A percentile compares a stretch with the other conserved stretches of the same genome.
These are phyloP conservation scores for Sphaerulina musiva DNA, from an alignment of 2,329 filamentous ascomycete genomes.

Conservation along the genomic window DNA sequence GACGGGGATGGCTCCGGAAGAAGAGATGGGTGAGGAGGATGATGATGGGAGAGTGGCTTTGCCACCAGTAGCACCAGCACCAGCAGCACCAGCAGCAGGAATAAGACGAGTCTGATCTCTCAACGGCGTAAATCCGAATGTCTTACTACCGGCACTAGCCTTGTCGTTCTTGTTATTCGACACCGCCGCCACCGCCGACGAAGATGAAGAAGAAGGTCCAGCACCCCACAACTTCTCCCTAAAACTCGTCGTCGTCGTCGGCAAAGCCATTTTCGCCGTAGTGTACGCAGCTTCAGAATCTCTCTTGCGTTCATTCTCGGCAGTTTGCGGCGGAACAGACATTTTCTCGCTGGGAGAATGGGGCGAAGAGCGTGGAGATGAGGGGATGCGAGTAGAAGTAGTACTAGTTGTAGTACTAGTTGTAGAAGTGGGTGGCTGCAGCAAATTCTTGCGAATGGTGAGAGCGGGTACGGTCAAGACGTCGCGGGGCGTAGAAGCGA, in stretches of 20 bases:
- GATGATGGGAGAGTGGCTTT: background rate
- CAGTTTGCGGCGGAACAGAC: constrained; percentile 1
- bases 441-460: constrained; percentile 1
- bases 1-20: background rate
- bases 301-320: background rate
- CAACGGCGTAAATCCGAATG: background rate
- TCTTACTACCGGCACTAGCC: background rate
- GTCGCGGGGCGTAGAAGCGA: constrained; percentile 4
- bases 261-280: background rate
- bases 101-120: background rate
- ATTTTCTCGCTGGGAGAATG: background rate
- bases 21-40: background rate
- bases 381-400: background rate
- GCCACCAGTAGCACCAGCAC: no score
- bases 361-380: constrained; percentile 4
- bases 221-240: background rate
- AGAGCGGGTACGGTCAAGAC: constrained; percentile 1
- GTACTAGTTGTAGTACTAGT: no score
- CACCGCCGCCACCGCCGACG: no score
- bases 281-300: background rate
- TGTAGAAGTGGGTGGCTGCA: background rate
- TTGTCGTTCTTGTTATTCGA: background rate
- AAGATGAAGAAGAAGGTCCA: background rate
- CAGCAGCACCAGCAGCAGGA: background rate
- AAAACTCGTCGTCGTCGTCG: background rate